phyloP scores from a whole-genome alignment of 1,284 basidiomycete species.

The Tranzscheliella williamsii region DNA sequence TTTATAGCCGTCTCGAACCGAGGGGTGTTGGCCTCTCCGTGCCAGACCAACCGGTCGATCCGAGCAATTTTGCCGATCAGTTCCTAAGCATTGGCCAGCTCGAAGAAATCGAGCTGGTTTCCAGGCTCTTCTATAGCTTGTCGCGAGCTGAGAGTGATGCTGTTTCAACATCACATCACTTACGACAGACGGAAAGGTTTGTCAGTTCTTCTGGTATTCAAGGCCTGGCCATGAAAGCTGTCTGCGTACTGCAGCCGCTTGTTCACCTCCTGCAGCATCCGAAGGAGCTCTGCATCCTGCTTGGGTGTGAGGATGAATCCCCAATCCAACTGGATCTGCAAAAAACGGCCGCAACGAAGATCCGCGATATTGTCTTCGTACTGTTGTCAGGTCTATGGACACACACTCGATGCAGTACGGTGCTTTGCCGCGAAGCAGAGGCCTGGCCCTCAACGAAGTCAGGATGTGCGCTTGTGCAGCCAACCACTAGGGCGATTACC shows the following conservation, averaged over 20 bases:
- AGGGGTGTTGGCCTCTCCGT: slow-evolving; percentile 74
- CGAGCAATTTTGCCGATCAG: background rate
- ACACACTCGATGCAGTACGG: slow-evolving; percentile 72
- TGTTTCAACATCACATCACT: background rate
- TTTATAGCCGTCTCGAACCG: slow-evolving; percentile 56
- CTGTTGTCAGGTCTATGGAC: slow-evolving; percentile 70
- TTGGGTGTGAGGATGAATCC: slow-evolving; percentile 75
- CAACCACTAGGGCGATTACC: slow-evolving; percentile 43
- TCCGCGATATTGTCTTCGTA: slow-evolving; percentile 26
- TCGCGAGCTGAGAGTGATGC: slow-evolving; percentile 23
- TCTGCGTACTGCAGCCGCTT: slow-evolving; percentile 71
- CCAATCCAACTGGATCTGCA: slow-evolving; percentile 57
- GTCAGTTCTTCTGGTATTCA: slow-evolving; percentile 8
- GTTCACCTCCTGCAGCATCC: slow-evolving; percentile 90
- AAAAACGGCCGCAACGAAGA: slow-evolving; percentile 65
- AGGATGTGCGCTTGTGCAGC: slow-evolving; percentile 61
- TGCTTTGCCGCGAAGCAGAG: slow-evolving; percentile 70
- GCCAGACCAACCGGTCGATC: slow-evolving; percentile 29
- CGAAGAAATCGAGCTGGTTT: slow-evolving; percentile 34
- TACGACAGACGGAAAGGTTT: background rate
- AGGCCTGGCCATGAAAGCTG: slow-evolving; percentile 14
- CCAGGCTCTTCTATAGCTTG: slow-evolving; percentile 42
- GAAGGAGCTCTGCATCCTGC: slow-evolving; percentile 76
- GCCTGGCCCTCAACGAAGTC: slow-evolving; percentile 73
- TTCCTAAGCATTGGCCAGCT: slow-evolving; percentile 38